Evolutionary conservation across 768 basidiomycete genomes (phyloP).

Genomic region (Suillus paluster): DNA sequence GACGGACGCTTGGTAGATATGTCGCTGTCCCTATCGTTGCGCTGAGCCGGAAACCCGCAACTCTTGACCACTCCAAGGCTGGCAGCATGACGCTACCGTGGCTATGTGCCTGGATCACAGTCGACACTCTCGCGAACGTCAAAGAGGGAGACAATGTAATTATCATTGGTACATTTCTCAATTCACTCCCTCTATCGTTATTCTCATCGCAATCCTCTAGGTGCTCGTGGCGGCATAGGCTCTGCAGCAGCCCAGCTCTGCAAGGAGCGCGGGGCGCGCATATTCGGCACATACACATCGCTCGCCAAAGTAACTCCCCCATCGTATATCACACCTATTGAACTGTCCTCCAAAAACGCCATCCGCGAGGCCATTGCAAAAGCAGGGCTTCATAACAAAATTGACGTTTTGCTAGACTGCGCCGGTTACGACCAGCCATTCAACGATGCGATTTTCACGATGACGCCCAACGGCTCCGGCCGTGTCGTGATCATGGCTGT

Average conservation of each 20-base stretch:
- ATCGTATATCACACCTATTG: slow-evolving; percentile 36
- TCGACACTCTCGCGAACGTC: slow-evolving; percentile 37
- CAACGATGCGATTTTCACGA: slow-evolving; percentile 38
- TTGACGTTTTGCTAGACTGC: slow-evolving; percentile 38
- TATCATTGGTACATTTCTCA: slow-evolving; percentile 29
- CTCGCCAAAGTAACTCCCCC: slow-evolving; percentile 28
- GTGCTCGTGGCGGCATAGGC: slow-evolving; percentile 40
- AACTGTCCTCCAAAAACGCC: slow-evolving; percentile 32
- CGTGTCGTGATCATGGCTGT: slow-evolving; percentile 41
- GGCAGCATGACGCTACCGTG: slow-evolving; percentile 39
- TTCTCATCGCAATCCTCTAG: slow-evolving; percentile 14
- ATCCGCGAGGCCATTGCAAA: slow-evolving; percentile 34
- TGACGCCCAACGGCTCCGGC: slow-evolving; percentile 36
- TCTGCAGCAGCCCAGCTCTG: slow-evolving; percentile 39
- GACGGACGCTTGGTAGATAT: slow-evolving; percentile 19
- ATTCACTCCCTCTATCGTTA: not conserved
- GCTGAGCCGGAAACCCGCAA: slow-evolving; percentile 35
- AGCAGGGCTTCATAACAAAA: slow-evolving; percentile 31
- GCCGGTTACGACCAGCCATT: slow-evolving; percentile 37
- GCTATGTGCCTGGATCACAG: slow-evolving; percentile 43
- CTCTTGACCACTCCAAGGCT: slow-evolving; percentile 28
- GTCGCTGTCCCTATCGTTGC: slow-evolving; percentile 32
- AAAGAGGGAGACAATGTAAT: slow-evolving; percentile 37
- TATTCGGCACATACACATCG: slow-evolving; percentile 41
- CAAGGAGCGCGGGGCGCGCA: slow-evolving; percentile 32